Conservation (phyloP, 352 stramenopile genomes). For the Phytophthora brassicae region DNA sequence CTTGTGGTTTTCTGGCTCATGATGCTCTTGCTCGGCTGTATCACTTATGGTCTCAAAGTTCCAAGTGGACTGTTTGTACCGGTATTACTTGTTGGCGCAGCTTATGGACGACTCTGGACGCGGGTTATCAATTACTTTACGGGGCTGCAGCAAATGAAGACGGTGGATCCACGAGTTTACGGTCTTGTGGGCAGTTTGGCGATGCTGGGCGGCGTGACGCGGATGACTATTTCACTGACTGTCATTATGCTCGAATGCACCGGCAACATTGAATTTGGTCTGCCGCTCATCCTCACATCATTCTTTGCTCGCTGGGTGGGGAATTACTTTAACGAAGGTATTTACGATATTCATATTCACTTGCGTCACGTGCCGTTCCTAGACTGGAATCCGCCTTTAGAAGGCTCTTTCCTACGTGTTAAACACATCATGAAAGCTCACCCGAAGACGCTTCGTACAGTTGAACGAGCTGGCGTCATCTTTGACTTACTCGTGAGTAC, state of each 20-base stretch:
- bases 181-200: slow-evolving; percentile 95
- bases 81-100: slow-evolving; percentile 92
- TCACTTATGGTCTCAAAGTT: slow-evolving; percentile 96
- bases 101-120: slow-evolving; percentile 92
- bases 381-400: slow-evolving; percentile 73
- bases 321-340: slow-evolving; percentile 98
- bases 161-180: slow-evolving; percentile 90
- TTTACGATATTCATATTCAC: slow-evolving; percentile 99
- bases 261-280: slow-evolving; percentile 97
- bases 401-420: slow-evolving; percentile 68
- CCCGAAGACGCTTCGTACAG: slow-evolving; percentile 92
- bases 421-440: slow-evolving; percentile 96
- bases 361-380: slow-evolving; percentile 85
- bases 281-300: slow-evolving; percentile 97
- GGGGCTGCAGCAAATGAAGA: slow-evolving; percentile 49
- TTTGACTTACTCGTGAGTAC: slow-evolving; percentile 91
- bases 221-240: slow-evolving; percentile 99
- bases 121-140: slow-evolving; percentile 86
- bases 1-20: slow-evolving; percentile 75
- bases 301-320: slow-evolving; percentile 97
- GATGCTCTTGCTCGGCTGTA: slow-evolving; percentile 80
- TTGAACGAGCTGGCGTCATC: slow-evolving; percentile 91
- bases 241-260: slow-evolving; percentile 99
- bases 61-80: slow-evolving; percentile 97
- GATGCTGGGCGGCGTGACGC: slow-evolving; percentile 95